Evolutionary conservation across 164 flowering plant genomes (phyloP).

Genomic region (Macadamia tetraphylla): DNA sequence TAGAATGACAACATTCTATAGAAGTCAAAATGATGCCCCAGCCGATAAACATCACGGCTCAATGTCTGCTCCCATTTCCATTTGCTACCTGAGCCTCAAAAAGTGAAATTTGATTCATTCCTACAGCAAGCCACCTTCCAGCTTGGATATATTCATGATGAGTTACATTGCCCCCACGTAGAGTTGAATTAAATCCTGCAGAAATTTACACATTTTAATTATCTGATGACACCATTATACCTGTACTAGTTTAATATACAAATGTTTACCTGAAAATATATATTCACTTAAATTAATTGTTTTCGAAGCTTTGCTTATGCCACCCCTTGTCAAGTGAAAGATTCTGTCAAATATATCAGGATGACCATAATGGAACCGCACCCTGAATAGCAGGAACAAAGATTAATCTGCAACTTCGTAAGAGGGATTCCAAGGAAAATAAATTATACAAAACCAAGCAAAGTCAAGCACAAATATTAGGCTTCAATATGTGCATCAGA

Average conservation of each 20-base stretch:
- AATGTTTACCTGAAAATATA: conserved; percentile 34
- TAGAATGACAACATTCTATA: conserved; percentile 93
- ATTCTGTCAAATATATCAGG: conserved; percentile 42
- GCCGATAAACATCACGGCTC: conserved; percentile 92
- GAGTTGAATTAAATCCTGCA: conserved; percentile 84
- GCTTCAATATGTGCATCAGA: neutral
- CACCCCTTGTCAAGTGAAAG: conserved; percentile 41
- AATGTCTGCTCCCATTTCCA: conserved; percentile 99
- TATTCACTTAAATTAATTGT: conserved; percentile 36
- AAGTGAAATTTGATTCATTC: conserved; percentile 91
- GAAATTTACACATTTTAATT: conserved; percentile 5
- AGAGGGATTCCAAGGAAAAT: neutral
- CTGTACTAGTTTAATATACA: neutral
- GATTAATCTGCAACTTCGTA: neutral
- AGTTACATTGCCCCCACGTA: conserved; percentile 82
- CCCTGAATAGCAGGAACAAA: conserved; percentile 20
- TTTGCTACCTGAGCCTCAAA: conserved; percentile 98
- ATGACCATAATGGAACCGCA: conserved; percentile 45
- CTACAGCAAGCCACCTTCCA: conserved; percentile 97
- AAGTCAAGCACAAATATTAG: conserved; percentile 1
- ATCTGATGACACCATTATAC: neutral
- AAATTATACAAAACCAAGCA: neutral
- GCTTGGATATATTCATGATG: conserved; percentile 98
- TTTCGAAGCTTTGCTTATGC: conserved; percentile 42
- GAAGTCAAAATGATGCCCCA: conserved; percentile 97